Percentiles rank a stretch among this genome's conserved stretches.
These are phyloP conservation scores for Canna indica DNA, from an alignment of 176 grass and related monocot genomes.

Conservation along the genomic window DNA sequence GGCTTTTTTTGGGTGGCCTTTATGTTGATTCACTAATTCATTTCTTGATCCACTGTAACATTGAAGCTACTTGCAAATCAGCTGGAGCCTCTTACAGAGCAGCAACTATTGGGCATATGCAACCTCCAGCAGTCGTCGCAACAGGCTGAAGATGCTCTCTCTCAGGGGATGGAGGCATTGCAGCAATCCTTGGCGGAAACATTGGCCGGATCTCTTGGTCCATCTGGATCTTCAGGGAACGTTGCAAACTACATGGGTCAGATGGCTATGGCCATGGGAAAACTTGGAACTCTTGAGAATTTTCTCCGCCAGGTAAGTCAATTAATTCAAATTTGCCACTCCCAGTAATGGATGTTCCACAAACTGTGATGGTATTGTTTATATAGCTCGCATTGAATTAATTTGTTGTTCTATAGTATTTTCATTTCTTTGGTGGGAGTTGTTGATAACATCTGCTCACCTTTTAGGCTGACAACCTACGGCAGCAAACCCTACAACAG, in stretches of 20 bases:
- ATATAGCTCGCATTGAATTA: background rate
- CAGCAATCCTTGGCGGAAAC: constrained; percentile 30
- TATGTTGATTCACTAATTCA: background rate
- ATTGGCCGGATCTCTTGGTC: constrained; percentile 15
- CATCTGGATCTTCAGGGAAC: constrained; percentile 14
- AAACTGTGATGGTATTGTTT: too few relatives aligned
- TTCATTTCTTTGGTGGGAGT: background rate
- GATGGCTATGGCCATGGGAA: constrained; percentile 36
- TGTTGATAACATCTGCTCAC: too few relatives aligned
- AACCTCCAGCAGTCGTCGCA: constrained; percentile 34
- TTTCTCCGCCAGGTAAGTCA: constrained; percentile 33
- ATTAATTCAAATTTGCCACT: background rate
- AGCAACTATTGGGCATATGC: constrained; percentile 33
- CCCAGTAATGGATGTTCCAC: background rate
- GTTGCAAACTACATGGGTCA: constrained; percentile 26
- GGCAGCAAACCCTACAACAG: constrained; percentile 31
- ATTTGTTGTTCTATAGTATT: too few relatives aligned
- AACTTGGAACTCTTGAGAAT: constrained; percentile 31
- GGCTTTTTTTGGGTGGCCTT: background rate
- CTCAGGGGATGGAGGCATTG: too few relatives aligned
- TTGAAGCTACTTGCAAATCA: constrained; percentile 34
- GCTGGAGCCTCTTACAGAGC: constrained; percentile 53
- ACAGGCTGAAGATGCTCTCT: too few relatives aligned
- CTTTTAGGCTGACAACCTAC: constrained; percentile 44
- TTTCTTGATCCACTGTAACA: background rate